phyloP scores from a whole-genome alignment of 2,329 filamentous ascomycete genomes.

The Epichloe amarillans region DNA sequence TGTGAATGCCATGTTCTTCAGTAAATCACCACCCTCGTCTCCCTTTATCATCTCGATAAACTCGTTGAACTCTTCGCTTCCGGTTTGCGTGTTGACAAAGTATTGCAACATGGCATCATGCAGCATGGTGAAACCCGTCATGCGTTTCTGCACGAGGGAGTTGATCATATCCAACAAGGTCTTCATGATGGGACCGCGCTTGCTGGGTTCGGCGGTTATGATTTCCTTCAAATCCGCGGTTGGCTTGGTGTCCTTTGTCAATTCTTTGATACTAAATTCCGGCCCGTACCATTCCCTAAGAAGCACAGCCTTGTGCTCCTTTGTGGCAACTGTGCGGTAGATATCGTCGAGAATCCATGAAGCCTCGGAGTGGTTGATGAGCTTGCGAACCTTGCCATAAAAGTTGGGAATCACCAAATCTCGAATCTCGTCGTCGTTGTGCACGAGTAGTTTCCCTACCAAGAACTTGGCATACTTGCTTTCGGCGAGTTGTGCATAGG shows the following conservation, averaged over 20 bases:
- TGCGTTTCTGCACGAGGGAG: constrained; percentile 86
- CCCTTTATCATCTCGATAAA: constrained; percentile 85
- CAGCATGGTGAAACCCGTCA: constrained; percentile 92
- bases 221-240: constrained; percentile 62
- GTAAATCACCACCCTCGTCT: constrained; percentile 77
- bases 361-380: constrained; percentile 93
- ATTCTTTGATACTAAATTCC: constrained; percentile 73
- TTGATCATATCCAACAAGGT: constrained; percentile 81
- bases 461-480: constrained; percentile 96
- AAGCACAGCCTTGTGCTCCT: constrained; percentile 71
- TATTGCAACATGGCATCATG: constrained; percentile 98
- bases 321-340: constrained; percentile 77
- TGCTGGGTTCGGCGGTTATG: constrained; percentile 65
- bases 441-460: constrained; percentile 89
- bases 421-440: constrained; percentile 74
- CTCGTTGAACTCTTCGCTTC: constrained; percentile 69
- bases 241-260: constrained; percentile 38
- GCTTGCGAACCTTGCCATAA: constrained; percentile 79
- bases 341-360: constrained; percentile 97
- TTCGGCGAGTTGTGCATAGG: constrained; percentile 75
- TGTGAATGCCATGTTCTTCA: constrained; percentile 95
- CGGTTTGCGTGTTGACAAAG: constrained; percentile 65
- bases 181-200: constrained; percentile 76
- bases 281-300: constrained; percentile 93
- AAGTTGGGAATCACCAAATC: constrained; percentile 89